phyloP scores from a whole-genome alignment of 306 rosid genomes.

The Sindora glabra region DNA sequence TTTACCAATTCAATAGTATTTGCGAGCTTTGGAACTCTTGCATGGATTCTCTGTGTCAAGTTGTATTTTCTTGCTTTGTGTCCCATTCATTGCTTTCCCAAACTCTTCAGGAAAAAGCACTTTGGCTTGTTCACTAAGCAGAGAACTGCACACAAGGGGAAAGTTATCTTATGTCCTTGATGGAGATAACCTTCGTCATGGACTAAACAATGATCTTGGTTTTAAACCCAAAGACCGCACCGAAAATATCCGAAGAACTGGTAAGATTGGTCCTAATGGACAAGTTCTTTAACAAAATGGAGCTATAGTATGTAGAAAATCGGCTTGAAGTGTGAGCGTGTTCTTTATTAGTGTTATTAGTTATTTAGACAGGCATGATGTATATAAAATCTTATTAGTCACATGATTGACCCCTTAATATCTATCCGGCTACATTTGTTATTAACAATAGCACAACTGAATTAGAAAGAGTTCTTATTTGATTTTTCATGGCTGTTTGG shows the following conservation, averaged over 20 bases:
- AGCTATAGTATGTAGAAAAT: not conserved
- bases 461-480: not conserved
- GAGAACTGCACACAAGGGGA: conserved; percentile 54
- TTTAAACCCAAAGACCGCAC: conserved; percentile 69
- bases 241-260: conserved; percentile 85
- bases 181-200: conserved; percentile 89
- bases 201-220: conserved; percentile 70
- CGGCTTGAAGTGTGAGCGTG: not conserved
- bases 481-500: too few species aligned
- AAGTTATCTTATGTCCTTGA: conserved; percentile 76
- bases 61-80: not conserved
- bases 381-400: conserved; percentile 6
- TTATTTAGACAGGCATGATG: conserved; percentile 2
- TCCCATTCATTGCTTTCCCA: conserved; percentile 5
- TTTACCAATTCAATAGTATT: not conserved
- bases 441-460: not conserved
- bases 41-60: not conserved
- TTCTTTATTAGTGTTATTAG: not conserved
- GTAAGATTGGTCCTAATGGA: conserved; percentile 28
- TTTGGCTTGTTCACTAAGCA: conserved; percentile 65
- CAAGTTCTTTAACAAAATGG: not conserved
- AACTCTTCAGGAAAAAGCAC: conserved; percentile 71
- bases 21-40: not conserved
- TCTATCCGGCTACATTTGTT: not conserved
- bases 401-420: conserved; percentile 7